Conservation (phyloP, 805 yeast species). For the Komagataella pastoris region DNA sequence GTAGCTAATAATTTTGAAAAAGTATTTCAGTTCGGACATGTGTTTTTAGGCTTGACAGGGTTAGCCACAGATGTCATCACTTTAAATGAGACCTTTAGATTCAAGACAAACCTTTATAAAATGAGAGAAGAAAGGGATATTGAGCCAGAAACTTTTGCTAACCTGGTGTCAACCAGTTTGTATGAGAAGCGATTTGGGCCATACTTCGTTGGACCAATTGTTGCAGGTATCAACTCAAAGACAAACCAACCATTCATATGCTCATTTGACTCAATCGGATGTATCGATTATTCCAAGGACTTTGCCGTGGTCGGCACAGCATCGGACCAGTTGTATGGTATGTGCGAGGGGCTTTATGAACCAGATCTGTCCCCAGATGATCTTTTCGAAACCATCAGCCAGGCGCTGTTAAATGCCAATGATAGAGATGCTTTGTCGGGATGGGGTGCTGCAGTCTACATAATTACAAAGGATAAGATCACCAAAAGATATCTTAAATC, state of each 20-base stretch:
- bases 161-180: constrained; percentile 78
- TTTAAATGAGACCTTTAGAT: constrained; percentile 65
- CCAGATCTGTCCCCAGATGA: constrained; percentile 92
- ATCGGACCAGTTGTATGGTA: constrained; percentile 91
- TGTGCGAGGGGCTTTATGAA: constrained; percentile 95
- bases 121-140: constrained; percentile 83
- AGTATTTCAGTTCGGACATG: constrained; percentile 75
- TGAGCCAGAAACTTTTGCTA: constrained; percentile 90
- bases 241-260: constrained; percentile 82
- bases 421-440: constrained; percentile 97
- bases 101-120: constrained; percentile 79
- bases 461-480: constrained; percentile 86
- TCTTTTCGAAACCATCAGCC: constrained; percentile 88
- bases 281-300: constrained; percentile 90
- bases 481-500: constrained; percentile 79
- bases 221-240: constrained; percentile 84
- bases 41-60: constrained; percentile 87
- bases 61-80: constrained; percentile 90
- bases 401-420: constrained; percentile 84
- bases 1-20: constrained; percentile 89
- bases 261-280: constrained; percentile 92
- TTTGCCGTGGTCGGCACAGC: constrained; percentile 96
- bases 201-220: constrained; percentile 91
- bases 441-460: constrained; percentile 95
- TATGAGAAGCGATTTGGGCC: constrained; percentile 94